These are phyloP conservation scores for Collariella sp. DNA, from an alignment of 495 filamentous ascomycete genomes.

Conservation along the genomic window DNA sequence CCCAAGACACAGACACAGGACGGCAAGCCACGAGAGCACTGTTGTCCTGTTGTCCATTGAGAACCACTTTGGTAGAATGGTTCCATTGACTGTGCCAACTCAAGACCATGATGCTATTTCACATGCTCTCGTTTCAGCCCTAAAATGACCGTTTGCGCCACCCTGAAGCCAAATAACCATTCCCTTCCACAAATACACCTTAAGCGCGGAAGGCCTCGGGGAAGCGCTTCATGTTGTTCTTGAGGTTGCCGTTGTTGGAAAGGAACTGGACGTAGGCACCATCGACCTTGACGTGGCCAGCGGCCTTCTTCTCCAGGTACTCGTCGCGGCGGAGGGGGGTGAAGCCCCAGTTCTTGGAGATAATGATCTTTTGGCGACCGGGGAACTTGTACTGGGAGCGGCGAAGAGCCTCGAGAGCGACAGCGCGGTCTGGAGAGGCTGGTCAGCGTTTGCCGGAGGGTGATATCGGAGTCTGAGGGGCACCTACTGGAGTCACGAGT, in stretches of 20 bases:
- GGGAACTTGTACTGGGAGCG: conserved; percentile 99
- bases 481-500: conserved; percentile 78
- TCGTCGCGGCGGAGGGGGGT: conserved; percentile 94
- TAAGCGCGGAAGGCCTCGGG: conserved; percentile 69
- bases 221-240: conserved; percentile 84
- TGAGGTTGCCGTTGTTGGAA: conserved; percentile 75
- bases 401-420: conserved; percentile 95
- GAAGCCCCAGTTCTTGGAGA: conserved; percentile 99
- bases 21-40: not conserved
- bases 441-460: conserved; percentile 22
- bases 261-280: conserved; percentile 99
- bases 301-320: conserved; percentile 84
- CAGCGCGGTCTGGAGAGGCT: conserved; percentile 56
- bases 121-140: conserved; percentile 28
- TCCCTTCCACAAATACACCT: conserved; percentile 33
- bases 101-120: conserved; percentile 22
- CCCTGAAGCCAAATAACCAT: conserved; percentile 30
- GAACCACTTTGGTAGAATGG: conserved; percentile 19
- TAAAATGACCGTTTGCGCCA: conserved; percentile 29
- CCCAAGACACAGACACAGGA: not conserved
- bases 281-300: conserved; percentile 83
- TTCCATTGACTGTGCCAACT: conserved; percentile 27
- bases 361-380: conserved; percentile 99
- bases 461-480: not conserved
- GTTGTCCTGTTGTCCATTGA: conserved; percentile 5